phyloP scores from a whole-genome alignment of 202 grass and related monocot genomes.

The Saccharum hybrid region DNA sequence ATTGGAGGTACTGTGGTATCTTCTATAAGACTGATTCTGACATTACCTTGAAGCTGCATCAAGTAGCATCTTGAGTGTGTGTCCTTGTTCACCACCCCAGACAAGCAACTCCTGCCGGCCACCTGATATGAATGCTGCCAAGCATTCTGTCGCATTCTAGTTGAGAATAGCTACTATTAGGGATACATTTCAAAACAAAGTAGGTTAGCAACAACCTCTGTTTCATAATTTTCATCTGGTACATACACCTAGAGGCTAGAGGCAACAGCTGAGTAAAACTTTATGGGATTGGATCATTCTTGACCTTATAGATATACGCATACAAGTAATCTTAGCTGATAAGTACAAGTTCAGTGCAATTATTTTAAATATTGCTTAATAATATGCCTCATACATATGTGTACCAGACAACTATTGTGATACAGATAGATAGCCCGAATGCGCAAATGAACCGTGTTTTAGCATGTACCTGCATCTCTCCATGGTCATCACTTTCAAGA shows the following conservation, averaged over 20 bases:
- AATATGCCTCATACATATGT: background rate
- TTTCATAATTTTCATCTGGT: background rate
- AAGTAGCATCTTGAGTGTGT: slow-evolving; percentile 78
- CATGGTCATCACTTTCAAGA: slow-evolving; percentile 95
- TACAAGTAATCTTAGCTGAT: background rate
- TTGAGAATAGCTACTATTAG: slow-evolving; percentile 46
- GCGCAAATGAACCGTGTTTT: slow-evolving; percentile 32
- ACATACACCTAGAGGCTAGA: slow-evolving; percentile 14
- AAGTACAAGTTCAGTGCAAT: background rate
- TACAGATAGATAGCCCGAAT: background rate
- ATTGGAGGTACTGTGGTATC: background rate
- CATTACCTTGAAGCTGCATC: slow-evolving; percentile 88
- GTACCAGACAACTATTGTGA: background rate
- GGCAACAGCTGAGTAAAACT: background rate
- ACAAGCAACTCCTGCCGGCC: slow-evolving; percentile 81
- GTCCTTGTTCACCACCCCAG: slow-evolving; percentile 70
- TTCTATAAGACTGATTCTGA: background rate
- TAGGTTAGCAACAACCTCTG: slow-evolving; percentile 23
- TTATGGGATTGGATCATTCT: background rate
- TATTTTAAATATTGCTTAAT: background rate
- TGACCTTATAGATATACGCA: slow-evolving; percentile 1
- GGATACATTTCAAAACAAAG: slow-evolving; percentile 19
- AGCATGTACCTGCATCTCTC: slow-evolving; percentile 86
- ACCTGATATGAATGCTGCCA: slow-evolving; percentile 84
- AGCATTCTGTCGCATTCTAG: slow-evolving; percentile 98